These are phyloP conservation scores for Arthrobotrys iridis DNA, from an alignment of 2,329 filamentous ascomycete species.

Conservation along the genomic window DNA sequence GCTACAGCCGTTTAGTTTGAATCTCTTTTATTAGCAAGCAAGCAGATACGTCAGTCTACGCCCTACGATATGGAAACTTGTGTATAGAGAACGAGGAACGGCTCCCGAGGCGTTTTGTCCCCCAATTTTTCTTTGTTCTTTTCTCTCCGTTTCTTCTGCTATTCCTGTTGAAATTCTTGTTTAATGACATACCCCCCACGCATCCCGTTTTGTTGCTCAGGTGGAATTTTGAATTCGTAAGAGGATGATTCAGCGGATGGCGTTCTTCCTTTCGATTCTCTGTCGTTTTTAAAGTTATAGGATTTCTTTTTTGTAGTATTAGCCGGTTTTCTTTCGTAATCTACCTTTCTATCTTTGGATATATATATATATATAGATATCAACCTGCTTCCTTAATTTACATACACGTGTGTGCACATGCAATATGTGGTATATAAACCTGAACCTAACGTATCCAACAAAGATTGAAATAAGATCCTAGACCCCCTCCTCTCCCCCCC, in stretches of 20 bases:
- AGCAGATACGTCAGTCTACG: background rate
- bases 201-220: background rate
- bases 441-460: no score
- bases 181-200: conserved; percentile 8
- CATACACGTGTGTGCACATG: no score
- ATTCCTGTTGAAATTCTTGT: no score
- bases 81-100: conserved; percentile 26
- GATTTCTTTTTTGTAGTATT: background rate
- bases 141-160: background rate
- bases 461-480: no score
- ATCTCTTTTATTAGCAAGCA: background rate
- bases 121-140: background rate
- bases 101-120: background rate
- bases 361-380: no score
- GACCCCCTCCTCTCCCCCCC: no score
- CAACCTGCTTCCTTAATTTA: no score
- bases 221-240: background rate
- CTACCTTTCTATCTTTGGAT: no score
- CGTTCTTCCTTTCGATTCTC: conserved; percentile 24
- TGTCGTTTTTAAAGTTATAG: background rate
- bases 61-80: background rate
- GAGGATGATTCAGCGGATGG: conserved; percentile 5
- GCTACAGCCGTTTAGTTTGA: background rate
- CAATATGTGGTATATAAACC: no score
- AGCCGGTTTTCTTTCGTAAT: background rate